Conservation (phyloP, 2,329 filamentous ascomycete species). For the Akanthomyces lecanii region DNA sequence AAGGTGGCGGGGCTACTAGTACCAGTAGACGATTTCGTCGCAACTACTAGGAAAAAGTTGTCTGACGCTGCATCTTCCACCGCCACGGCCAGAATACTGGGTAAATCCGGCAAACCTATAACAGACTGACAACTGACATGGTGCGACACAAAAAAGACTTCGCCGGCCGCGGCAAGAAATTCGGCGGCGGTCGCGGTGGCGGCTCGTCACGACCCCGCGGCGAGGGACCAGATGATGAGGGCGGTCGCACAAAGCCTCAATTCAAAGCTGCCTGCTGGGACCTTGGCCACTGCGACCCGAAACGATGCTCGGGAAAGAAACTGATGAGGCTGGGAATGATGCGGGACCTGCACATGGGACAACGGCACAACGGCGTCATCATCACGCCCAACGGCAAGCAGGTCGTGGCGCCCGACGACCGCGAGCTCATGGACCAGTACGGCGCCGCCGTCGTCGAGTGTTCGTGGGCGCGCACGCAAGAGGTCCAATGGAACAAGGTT, state of each 20-base stretch:
- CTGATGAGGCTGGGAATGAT: conserved; percentile 90
- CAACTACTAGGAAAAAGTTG: conserved; percentile 5
- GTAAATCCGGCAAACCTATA: neutral
- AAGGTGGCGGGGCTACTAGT: conserved; percentile 3
- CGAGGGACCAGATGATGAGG: conserved; percentile 35
- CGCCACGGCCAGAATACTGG: neutral
- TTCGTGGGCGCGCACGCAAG: conserved; percentile 88
- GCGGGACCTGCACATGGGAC: conserved; percentile 86
- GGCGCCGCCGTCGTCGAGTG: conserved; percentile 96
- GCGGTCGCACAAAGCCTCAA: conserved; percentile 38
- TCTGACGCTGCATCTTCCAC: neutral
- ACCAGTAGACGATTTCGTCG: conserved; percentile 1
- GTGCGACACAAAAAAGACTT: conserved; percentile 93
- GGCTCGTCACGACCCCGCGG: conserved; percentile 52
- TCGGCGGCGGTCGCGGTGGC: conserved; percentile 51
- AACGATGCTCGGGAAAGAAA: conserved; percentile 91
- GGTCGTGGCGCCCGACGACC: conserved; percentile 78
- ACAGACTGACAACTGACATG: conserved; percentile 48
- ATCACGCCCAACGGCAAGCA: conserved; percentile 92
- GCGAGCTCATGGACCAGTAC: conserved; percentile 74
- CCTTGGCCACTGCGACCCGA: conserved; percentile 94
- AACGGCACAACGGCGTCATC: conserved; percentile 87
- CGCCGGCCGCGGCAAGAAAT: conserved; percentile 70
- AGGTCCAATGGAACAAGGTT: conserved; percentile 87
- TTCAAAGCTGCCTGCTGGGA: conserved; percentile 99